A percentile compares a stretch with the other conserved stretches of the same genome.
Conservation (phyloP, 768 basidiomycete species). For the Imleria badia region DNA sequence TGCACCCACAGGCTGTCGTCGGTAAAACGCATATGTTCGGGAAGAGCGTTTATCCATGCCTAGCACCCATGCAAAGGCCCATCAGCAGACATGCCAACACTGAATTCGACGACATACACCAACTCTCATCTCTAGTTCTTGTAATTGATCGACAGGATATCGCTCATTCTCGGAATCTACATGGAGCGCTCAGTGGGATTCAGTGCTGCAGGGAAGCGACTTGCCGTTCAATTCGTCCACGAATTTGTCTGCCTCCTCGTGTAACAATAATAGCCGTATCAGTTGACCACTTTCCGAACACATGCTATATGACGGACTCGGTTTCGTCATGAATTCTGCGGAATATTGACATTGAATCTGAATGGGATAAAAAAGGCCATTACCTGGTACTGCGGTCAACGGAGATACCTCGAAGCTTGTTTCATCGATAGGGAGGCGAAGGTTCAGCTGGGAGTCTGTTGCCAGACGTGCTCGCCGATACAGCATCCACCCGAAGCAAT, state of each 20-base stretch:
- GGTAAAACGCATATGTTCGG: constrained; percentile 68
- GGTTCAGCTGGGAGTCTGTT: constrained; percentile 46
- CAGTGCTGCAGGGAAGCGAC: constrained; percentile 5
- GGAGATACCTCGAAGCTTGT: constrained; percentile 75
- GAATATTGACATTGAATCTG: constrained; percentile 2
- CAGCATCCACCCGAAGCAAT: constrained; percentile 43
- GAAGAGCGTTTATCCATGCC: constrained; percentile 68
- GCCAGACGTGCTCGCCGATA: constrained; percentile 37
- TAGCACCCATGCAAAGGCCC: constrained; percentile 24
- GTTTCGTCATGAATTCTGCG: constrained; percentile 67
- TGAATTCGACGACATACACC: constrained; percentile 17
- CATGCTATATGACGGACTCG: constrained; percentile 54
- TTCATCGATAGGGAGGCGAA: constrained; percentile 79
- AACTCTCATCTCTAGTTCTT: constrained; percentile 48
- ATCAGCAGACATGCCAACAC: constrained; percentile 4
- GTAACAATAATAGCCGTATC: constrained; percentile 65
- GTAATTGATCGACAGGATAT: constrained; percentile 35
- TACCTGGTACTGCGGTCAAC: constrained; percentile 34
- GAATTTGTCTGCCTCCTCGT: constrained; percentile 56
- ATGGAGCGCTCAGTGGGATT: constrained; percentile 25
- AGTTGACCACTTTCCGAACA: constrained; percentile 68
- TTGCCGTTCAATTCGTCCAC: constrained; percentile 53
- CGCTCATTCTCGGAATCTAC: constrained; percentile 27
- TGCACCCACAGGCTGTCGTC: constrained; percentile 69
- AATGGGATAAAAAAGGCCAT: not conserved